Base-by-base conservation (phyloP, 1,284 basidiomycete genomes). In the Tylopilus sp. region DNA sequence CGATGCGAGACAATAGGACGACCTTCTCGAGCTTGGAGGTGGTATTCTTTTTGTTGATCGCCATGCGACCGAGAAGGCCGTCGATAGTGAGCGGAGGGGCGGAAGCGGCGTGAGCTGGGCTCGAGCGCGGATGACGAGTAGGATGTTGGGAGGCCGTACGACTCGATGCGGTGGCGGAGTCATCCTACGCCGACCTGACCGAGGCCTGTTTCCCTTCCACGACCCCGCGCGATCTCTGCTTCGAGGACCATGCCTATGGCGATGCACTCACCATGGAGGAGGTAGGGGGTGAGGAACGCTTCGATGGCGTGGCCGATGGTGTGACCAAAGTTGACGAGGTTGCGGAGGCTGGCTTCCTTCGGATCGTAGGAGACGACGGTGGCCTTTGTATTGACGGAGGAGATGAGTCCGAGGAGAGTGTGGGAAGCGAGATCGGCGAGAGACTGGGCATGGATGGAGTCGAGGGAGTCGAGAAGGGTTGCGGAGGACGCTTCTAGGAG, bases 31-130 rank as follows among this genome's bases (percentile, higher is more conserved):
- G 82, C 34, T 64, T 67, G 48, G 80, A 63, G 48, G 96, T n/a
- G n/a, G n/a, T 88, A 68, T 99, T 99, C 79, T 99, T 99, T 79
- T 99, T 99, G 79, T 99, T 96, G 53, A 99, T 86, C 55, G 80
- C 81, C 86, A 89, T 89, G 65, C 97, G 90, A 69, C 97, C 93
- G 39, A 99, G 78, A 13, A 99, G 76, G n/a, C n/a, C n/a, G n/a
- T n/a, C n/a, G n/a, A n/a, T n/a, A n/a, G n/a, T n/a, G n/a, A n/a
- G n/a, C n/a, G n/a, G n/a, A n/a, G n/a, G n/a, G n/a, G n/a, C n/a
- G n/a, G n/a, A n/a, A n/a, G n/a, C n/a, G n/a, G n/a, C n/a, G n/a
- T n/a, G n/a, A n/a, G n/a, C n/a, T n/a, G n/a, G n/a, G n/a, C n/a
- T n/a, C n/a, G n/a, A n/a, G n/a, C n/a, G n/a, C n/a, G n/a, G n/a